Evolutionary conservation across 371 early-diverging fungal genomes (phyloP).

Genomic region (Circinella minor): DNA sequence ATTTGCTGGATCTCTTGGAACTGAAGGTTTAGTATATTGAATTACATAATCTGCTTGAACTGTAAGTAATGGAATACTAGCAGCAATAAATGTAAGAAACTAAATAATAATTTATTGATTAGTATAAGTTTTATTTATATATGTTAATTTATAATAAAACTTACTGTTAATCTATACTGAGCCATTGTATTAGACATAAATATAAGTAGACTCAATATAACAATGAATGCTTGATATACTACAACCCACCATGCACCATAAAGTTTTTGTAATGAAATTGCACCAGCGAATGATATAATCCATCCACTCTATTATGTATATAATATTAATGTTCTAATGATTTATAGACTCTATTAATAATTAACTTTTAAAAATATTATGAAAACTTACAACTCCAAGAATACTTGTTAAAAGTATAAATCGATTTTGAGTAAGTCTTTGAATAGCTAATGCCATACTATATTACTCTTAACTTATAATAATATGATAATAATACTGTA

Average conservation of each 20-base stretch:
- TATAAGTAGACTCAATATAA: conserved; percentile 21
- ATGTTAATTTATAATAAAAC: not conserved
- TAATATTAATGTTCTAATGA: no score
- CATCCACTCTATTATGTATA: conserved; percentile 38
- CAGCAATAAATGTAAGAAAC: conserved; percentile 43
- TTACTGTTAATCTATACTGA: conserved; percentile 44
- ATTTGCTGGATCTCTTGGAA: conserved; percentile 30
- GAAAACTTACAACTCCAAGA: conserved; percentile 31
- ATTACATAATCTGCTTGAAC: conserved; percentile 48
- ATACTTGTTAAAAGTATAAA: conserved; percentile 33
- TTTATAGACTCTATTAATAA: no score
- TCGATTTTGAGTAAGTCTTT: conserved; percentile 30
- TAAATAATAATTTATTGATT: conserved; percentile 9
- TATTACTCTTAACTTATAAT: not conserved
- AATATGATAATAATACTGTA: no score
- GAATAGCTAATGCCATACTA: conserved; percentile 18
- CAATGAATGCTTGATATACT: conserved; percentile 37
- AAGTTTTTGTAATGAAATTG: conserved; percentile 38
- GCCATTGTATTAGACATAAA: conserved; percentile 30
- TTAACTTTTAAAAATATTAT: no score
- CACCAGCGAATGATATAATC: conserved; percentile 41
- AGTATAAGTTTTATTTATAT: no score
- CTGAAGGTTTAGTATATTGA: conserved; percentile 30
- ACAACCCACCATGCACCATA: conserved; percentile 56
- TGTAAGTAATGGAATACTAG: conserved; percentile 48